Conservation (phyloP, 2,329 filamentous ascomycete genomes). For the Alternaria gansuensis region DNA sequence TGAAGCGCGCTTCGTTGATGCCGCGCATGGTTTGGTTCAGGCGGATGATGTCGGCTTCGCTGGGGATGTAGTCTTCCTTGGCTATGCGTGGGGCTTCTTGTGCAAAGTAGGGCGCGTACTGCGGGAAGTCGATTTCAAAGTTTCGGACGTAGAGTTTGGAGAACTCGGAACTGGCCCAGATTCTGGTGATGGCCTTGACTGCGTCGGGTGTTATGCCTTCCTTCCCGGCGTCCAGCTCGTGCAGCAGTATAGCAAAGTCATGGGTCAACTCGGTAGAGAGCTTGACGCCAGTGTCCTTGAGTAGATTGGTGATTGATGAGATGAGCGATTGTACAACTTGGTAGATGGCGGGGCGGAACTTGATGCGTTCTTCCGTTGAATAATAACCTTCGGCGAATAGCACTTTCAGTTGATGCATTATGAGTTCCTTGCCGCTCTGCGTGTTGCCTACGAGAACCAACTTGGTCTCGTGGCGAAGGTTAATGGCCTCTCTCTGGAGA, state of each 20-base stretch:
- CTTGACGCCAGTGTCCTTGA: slow-evolving; percentile 48
- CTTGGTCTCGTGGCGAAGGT: slow-evolving; percentile 47
- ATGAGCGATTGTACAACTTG: slow-evolving; percentile 46
- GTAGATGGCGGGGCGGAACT: slow-evolving; percentile 38
- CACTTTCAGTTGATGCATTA: slow-evolving; percentile 51
- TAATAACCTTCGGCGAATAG: slow-evolving; percentile 50
- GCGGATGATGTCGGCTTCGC: slow-evolving; percentile 49
- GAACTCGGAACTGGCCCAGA: slow-evolving; percentile 46
- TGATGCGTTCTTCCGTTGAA: slow-evolving; percentile 41
- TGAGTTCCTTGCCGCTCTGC: slow-evolving; percentile 48
- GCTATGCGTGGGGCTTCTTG: slow-evolving; percentile 43
- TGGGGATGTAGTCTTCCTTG: slow-evolving; percentile 41
- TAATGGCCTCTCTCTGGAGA: slow-evolving; percentile 46
- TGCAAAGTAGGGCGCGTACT: slow-evolving; percentile 47
- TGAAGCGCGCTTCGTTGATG: slow-evolving; percentile 49
- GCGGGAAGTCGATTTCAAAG: slow-evolving; percentile 51
- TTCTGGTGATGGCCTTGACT: slow-evolving; percentile 37
- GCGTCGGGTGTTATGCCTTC: slow-evolving; percentile 39
- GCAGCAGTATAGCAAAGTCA: slow-evolving; percentile 46
- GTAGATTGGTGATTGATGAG: slow-evolving; percentile 48
- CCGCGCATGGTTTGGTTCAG: slow-evolving; percentile 42
- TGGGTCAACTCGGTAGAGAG: slow-evolving; percentile 38
- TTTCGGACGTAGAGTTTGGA: slow-evolving; percentile 47
- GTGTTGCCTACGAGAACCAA: slow-evolving; percentile 43
- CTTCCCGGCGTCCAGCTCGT: slow-evolving; percentile 46